phyloP scores from a whole-genome alignment of 768 basidiomycete genomes.

The Mycena kentingensis region DNA sequence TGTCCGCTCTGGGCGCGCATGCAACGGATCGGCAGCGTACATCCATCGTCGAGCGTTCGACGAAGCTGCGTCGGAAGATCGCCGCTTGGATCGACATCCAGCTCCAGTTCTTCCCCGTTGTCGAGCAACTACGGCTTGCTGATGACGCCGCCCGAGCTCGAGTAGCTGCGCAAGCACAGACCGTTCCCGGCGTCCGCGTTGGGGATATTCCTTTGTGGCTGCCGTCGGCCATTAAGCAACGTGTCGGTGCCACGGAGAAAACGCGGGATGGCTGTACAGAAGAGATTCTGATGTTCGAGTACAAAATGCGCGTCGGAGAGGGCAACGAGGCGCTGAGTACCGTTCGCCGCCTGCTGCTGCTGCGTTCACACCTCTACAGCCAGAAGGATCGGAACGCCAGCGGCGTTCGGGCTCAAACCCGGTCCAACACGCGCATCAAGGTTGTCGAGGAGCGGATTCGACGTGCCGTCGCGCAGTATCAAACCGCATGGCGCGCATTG shows the following conservation, averaged over 20 bases:
- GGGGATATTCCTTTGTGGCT: constrained; percentile 12
- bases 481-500: not conserved
- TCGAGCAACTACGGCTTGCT: not conserved
- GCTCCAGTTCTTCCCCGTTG: constrained; percentile 3
- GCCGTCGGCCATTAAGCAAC: constrained; percentile 3
- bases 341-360: constrained; percentile 31
- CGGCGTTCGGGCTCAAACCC: constrained; percentile 30
- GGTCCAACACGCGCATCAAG: constrained; percentile 23
- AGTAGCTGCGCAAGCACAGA: constrained; percentile 3
- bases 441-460: constrained; percentile 18
- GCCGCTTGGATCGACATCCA: constrained; percentile 11
- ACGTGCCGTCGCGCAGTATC: constrained; percentile 18
- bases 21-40: constrained; percentile 1
- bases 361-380: constrained; percentile 31
- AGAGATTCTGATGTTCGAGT: constrained; percentile 26
- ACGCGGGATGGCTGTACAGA: constrained; percentile 1
- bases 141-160: constrained; percentile 4
- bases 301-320: constrained; percentile 30
- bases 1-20: not conserved
- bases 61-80: constrained; percentile 11
- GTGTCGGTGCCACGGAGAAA: not conserved
- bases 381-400: constrained; percentile 30
- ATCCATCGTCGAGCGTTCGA: constrained; percentile 1
- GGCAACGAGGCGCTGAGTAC: constrained; percentile 30
- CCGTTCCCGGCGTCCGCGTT: constrained; percentile 2